Percentiles rank a stretch among this genome's conserved stretches.
Evolutionary conservation across 345 rosid genomes (phyloP).

Genomic region (Syzygium grande): DNA sequence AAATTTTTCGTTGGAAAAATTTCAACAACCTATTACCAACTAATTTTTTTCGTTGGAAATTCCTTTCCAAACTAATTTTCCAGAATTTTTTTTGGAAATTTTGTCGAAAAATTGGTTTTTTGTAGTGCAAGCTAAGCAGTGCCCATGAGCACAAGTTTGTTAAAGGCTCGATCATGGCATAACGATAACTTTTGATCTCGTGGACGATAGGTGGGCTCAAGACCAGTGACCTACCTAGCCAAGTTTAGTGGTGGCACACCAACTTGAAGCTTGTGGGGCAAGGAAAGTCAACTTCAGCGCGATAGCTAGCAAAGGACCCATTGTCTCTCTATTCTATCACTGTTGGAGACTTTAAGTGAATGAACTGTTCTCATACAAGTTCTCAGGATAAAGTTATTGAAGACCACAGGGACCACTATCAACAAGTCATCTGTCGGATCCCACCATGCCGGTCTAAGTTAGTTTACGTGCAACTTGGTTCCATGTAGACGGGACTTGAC

Average conservation of each 20-base stretch:
- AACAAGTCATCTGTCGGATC: neutral
- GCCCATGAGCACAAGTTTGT: neutral
- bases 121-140: neutral
- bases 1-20: no score
- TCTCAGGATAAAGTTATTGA: neutral
- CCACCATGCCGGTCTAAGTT: neutral
- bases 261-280: neutral
- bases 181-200: neutral
- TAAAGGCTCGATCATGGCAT: neutral
- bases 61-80: no score
- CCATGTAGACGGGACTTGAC: neutral
- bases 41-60: no score
- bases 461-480: neutral
- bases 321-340: neutral
- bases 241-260: neutral
- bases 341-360: neutral
- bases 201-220: neutral
- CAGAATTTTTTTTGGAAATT: no score
- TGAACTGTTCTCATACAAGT: neutral
- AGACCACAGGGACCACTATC: neutral
- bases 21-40: no score
- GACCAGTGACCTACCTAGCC: neutral
- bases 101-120: no score
- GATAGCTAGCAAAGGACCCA: neutral
- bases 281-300: neutral